phyloP scores from a whole-genome alignment of 208 protist species.

The Crithidia acanthocephali region DNA sequence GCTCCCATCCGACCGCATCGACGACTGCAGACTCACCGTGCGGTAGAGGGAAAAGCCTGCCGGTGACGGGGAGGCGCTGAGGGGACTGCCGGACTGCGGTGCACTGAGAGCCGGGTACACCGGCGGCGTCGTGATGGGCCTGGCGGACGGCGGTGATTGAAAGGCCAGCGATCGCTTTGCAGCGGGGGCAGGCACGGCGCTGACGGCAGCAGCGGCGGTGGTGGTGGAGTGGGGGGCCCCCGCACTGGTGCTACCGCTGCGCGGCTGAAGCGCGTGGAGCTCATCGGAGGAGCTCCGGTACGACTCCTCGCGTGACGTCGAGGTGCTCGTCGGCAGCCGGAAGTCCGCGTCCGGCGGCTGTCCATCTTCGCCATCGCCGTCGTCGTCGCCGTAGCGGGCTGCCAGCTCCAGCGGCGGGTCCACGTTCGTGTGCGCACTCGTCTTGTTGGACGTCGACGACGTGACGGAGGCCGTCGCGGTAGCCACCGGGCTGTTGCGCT shows the following conservation, averaged over 20 bases:
- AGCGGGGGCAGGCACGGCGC: not conserved
- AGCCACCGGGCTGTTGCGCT: not conserved
- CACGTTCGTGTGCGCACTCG: slow-evolving; percentile 1
- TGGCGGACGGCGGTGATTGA: not conserved
- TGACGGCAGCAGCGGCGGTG: not conserved
- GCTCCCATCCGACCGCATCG: slow-evolving; percentile 27
- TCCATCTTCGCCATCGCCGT: slow-evolving; percentile 4
- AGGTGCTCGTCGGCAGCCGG: slow-evolving; percentile 6
- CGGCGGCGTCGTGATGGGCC: slow-evolving; percentile 21
- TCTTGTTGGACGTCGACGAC: slow-evolving; percentile 2
- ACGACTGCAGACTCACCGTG: slow-evolving; percentile 18
- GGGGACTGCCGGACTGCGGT: slow-evolving; percentile 18
- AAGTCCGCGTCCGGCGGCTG: slow-evolving; percentile 22
- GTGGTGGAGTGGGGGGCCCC: not conserved
- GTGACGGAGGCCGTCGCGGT: not conserved
- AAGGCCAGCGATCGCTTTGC: not conserved
- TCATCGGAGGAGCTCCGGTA: slow-evolving; percentile 24
- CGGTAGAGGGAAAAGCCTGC: slow-evolving; percentile 6
- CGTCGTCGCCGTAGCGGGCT: slow-evolving; percentile 1
- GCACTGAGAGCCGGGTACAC: slow-evolving; percentile 17
- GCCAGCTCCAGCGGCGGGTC: not conserved
- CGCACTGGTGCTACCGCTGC: not conserved
- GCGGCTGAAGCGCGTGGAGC: not conserved
- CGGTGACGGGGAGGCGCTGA: not conserved
- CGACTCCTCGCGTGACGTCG: slow-evolving; percentile 11